Evolutionary conservation across 495 filamentous ascomycete species (phyloP).

Genomic region (Aspergillus carlsbadensis): DNA sequence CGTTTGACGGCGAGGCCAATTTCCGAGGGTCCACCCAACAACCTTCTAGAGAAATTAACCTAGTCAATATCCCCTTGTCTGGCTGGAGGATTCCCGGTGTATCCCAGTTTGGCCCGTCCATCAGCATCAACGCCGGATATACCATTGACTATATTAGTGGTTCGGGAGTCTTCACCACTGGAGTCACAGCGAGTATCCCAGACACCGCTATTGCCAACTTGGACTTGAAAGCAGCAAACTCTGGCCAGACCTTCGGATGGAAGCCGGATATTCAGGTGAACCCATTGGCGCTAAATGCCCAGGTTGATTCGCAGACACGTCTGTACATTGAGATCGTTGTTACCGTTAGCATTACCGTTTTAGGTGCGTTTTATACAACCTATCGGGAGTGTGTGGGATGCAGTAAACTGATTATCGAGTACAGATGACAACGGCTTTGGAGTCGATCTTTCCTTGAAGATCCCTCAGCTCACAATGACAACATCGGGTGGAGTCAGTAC

Average conservation of each 20-base stretch:
- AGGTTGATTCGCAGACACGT: conserved; percentile 2
- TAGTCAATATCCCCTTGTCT: conserved; percentile 6
- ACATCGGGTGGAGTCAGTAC: conserved; percentile 4
- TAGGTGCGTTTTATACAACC: neutral
- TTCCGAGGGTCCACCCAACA: neutral
- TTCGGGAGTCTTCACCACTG: neutral
- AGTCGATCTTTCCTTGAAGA: conserved; percentile 9
- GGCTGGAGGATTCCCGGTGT: conserved; percentile 3
- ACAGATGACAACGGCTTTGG: conserved; percentile 11
- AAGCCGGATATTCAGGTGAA: conserved; percentile 7
- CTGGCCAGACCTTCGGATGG: conserved; percentile 3
- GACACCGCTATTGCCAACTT: conserved; percentile 9
- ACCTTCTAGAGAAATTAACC: conserved; percentile 1
- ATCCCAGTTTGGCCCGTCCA: conserved; percentile 5
- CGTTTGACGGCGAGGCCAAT: conserved; percentile 1
- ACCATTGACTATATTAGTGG: conserved; percentile 8
- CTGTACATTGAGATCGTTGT: conserved; percentile 15
- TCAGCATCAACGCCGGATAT: conserved; percentile 8
- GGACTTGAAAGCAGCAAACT: neutral
- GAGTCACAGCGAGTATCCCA: conserved; percentile 6
- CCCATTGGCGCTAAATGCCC: conserved; percentile 2
- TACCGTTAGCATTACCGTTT: conserved; percentile 2
- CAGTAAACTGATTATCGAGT: neutral
- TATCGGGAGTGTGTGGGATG: too few species aligned
- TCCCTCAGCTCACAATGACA: conserved; percentile 9